A percentile compares a stretch with the other conserved stretches of the same genome.
phyloP scores from a whole-genome alignment of 768 basidiomycete species.

The Leucocoprinus sp. region DNA sequence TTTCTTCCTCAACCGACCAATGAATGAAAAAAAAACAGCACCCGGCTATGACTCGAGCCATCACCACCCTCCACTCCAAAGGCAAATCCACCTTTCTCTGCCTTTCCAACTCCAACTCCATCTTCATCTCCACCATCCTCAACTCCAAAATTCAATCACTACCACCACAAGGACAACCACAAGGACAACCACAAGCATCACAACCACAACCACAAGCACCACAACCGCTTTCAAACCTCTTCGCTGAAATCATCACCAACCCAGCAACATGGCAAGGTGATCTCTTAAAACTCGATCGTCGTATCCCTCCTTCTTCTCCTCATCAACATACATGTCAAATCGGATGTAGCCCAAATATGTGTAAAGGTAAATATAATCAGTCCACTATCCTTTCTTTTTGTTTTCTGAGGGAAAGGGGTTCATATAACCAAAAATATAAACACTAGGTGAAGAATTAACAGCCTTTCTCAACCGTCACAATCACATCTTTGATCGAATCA shows the following conservation, averaged over 20 bases:
- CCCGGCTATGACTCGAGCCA: conserved; percentile 91
- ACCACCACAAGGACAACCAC: too few relatives aligned
- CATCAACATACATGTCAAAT: conserved; percentile 81
- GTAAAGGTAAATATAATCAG: conserved; percentile 67
- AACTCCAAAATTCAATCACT: conserved; percentile 76
- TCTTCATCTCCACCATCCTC: conserved; percentile 88
- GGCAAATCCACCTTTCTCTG: conserved; percentile 75
- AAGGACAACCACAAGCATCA: too few relatives aligned
- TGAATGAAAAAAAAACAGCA: conserved; percentile 46
- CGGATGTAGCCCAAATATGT: conserved; percentile 96
- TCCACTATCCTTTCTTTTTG: too few relatives aligned
- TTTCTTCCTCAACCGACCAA: neutral
- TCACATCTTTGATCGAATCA: conserved; percentile 61
- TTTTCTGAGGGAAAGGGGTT: too few relatives aligned
- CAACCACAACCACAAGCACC: too few relatives aligned
- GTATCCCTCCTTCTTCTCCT: conserved; percentile 65
- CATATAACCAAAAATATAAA: too few relatives aligned
- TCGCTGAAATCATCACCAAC: conserved; percentile 87
- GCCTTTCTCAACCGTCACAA: conserved; percentile 62
- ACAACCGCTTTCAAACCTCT: conserved; percentile 64
- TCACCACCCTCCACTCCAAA: conserved; percentile 63
- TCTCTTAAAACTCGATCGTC: conserved; percentile 66
- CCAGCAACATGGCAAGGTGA: conserved; percentile 77
- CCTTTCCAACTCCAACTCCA: conserved; percentile 87
- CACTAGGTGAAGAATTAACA: conserved; percentile 92